A percentile compares a stretch with the other conserved stretches of the same genome.
Evolutionary conservation across 768 basidiomycete species (phyloP).

Genomic region (Serendipita indica): DNA sequence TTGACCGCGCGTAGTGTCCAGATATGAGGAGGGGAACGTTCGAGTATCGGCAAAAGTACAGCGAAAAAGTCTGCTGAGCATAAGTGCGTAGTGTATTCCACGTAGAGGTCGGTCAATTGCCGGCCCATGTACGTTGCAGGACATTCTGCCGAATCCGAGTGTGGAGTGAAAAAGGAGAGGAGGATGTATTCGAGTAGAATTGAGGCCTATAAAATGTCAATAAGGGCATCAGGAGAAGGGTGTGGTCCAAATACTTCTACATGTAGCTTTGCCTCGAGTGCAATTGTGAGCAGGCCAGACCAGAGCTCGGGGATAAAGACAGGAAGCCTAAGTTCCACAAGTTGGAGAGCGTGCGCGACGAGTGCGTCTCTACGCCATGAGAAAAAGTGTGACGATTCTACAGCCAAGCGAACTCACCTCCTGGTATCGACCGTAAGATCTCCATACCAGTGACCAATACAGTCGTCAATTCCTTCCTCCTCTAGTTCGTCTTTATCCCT

Average conservation of each 20-base stretch:
- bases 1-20: neutral
- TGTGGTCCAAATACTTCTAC: neutral
- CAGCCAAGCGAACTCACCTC: neutral
- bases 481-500: conserved; percentile 1
- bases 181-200: conserved; percentile 6
- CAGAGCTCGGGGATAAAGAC: neutral
- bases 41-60: neutral
- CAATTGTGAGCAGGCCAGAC: neutral
- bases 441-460: conserved; percentile 3
- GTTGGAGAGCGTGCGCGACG: neutral
- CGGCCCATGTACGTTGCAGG: neutral
- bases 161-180: neutral
- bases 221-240: neutral
- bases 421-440: neutral
- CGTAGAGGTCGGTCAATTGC: conserved; percentile 1
- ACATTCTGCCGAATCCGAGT: neutral
- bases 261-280: neutral
- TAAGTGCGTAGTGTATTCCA: neutral
- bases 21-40: neutral
- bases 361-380: neutral
- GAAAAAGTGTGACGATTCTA: neutral
- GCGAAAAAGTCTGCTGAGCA: neutral
- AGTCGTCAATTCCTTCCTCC: conserved; percentile 4
- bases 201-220: neutral
- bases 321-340: neutral